These are phyloP conservation scores for Exophiala sideris DNA, from an alignment of 2,329 filamentous ascomycete genomes.

Conservation along the genomic window DNA sequence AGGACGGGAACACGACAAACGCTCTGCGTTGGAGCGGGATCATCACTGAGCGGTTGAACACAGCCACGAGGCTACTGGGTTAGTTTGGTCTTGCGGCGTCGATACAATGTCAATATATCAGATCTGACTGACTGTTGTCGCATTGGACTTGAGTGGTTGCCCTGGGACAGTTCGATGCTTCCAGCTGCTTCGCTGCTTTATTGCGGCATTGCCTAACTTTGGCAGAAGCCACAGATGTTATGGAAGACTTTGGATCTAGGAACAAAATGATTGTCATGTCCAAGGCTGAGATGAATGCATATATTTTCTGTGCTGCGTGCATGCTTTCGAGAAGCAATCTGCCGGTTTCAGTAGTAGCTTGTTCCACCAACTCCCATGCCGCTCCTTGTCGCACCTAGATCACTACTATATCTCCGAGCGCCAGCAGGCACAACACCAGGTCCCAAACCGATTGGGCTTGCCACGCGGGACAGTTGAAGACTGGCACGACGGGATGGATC, in stretches of 20 bases:
- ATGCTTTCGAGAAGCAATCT: neutral
- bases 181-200: no score
- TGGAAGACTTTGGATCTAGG: neutral
- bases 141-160: no score
- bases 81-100: conserved; percentile 1
- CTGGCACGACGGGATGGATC: conserved; percentile 10
- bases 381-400: conserved; percentile 29
- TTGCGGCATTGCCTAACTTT: no score
- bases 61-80: conserved; percentile 26
- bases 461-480: conserved; percentile 21
- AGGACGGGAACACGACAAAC: conserved; percentile 47
- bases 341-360: conserved; percentile 23
- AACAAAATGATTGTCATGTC: neutral
- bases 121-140: no score
- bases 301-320: neutral
- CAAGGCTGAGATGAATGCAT: neutral
- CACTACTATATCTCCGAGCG: conserved; percentile 29
- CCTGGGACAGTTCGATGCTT: no score
- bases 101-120: neutral
- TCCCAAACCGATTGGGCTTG: conserved; percentile 30
- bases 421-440: conserved; percentile 23
- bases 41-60: conserved; percentile 28
- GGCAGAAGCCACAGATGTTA: neutral
- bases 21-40: conserved; percentile 35
- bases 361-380: conserved; percentile 29